phyloP scores from a whole-genome alignment of 2,329 filamentous ascomycete genomes.

The Dactylellina haptotyla region DNA sequence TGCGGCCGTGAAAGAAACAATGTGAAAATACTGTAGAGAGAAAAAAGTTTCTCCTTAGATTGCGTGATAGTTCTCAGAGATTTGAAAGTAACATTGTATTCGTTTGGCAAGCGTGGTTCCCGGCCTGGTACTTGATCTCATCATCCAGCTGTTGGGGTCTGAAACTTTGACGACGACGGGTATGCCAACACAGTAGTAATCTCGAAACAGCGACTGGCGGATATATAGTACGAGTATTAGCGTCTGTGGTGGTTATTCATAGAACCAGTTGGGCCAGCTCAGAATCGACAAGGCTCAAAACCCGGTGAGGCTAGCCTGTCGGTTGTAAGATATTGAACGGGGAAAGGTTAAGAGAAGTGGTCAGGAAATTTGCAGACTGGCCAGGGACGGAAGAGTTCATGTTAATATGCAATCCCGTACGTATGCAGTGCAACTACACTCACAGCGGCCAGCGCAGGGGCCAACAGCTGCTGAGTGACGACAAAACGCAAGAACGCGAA shows the following conservation, averaged over 20 bases:
- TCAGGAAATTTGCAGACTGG: constrained; percentile 40
- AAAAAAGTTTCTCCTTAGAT: constrained; percentile 8
- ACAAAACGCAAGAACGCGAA: constrained; percentile 54
- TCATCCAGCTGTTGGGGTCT: constrained; percentile 29
- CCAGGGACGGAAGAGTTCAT: constrained; percentile 32
- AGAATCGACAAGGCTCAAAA: constrained; percentile 29
- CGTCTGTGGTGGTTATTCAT: constrained; percentile 37
- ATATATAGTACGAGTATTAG: constrained; percentile 17
- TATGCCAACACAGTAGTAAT: constrained; percentile 37
- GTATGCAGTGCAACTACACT: constrained; percentile 53
- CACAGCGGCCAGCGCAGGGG: constrained; percentile 50
- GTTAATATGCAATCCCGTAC: constrained; percentile 49
- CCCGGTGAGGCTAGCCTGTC: constrained; percentile 36
- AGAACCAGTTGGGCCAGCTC: constrained; percentile 44
- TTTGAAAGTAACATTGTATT: constrained; percentile 30
- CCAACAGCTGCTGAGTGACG: constrained; percentile 48
- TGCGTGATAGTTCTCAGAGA: constrained; percentile 11
- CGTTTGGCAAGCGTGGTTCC: constrained; percentile 10
- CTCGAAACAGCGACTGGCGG: constrained; percentile 33
- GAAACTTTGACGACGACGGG: constrained; percentile 32
- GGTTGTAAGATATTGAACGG: constrained; percentile 8
- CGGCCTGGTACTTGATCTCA: constrained; percentile 23
- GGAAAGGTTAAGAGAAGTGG: constrained; percentile 21
- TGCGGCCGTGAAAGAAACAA: constrained; percentile 19
- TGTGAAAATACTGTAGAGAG: constrained; percentile 9